phyloP scores from a whole-genome alignment of 805 yeast genomes.

The Clavispora santaluciae region DNA sequence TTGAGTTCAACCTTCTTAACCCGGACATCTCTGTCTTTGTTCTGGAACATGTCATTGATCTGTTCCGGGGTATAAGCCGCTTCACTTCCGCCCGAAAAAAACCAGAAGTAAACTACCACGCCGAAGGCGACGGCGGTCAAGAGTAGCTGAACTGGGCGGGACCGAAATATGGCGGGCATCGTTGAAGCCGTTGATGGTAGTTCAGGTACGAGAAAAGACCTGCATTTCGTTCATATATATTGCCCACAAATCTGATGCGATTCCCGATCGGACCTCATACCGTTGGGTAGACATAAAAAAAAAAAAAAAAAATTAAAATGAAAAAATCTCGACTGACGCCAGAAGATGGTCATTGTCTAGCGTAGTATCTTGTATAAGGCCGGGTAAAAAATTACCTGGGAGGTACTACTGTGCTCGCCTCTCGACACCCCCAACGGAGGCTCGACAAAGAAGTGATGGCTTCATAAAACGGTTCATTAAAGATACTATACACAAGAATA shows the following conservation, averaged over 20 bases:
- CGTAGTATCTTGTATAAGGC: too few relatives aligned
- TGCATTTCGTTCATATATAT: neutral
- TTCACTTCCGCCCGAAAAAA: neutral
- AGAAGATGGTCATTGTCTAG: too few relatives aligned
- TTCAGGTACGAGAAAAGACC: neutral
- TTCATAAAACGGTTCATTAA: neutral
- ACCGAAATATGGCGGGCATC: neutral
- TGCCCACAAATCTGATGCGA: neutral
- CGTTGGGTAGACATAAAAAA: too few relatives aligned
- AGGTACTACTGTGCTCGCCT: too few relatives aligned
- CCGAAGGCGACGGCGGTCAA: neutral
- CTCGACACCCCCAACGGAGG: too few relatives aligned
- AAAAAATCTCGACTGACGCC: neutral
- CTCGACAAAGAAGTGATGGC: too few relatives aligned
- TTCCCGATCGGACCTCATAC: neutral
- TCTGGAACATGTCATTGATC: constrained; percentile 41
- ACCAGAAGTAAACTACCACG: neutral
- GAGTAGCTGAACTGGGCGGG: neutral
- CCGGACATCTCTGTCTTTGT: constrained; percentile 27
- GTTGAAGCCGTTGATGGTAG: neutral
- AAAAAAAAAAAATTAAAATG: too few relatives aligned
- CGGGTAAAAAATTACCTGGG: too few relatives aligned
- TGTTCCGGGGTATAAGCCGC: constrained; percentile 33
- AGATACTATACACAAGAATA: constrained; percentile 2
- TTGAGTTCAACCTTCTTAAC: constrained; percentile 30